A percentile compares a stretch with the other conserved stretches of the same genome.
Conservation (phyloP, 2,329 filamentous ascomycete species). For the Cladophialophora immunda region DNA sequence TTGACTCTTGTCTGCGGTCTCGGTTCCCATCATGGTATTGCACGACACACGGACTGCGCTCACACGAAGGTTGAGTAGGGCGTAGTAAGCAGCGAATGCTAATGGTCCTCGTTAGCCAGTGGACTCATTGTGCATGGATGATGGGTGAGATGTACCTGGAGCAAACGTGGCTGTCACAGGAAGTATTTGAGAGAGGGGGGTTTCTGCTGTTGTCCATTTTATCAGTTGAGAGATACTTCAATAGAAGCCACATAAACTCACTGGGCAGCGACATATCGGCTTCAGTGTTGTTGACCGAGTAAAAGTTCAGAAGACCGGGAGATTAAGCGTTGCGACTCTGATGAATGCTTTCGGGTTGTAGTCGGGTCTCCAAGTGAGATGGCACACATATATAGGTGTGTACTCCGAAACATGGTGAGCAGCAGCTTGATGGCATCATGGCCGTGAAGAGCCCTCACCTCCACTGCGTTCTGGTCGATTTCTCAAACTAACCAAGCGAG, state of each 20-base stretch:
- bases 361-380: too few species aligned
- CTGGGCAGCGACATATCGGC: conserved; percentile 16
- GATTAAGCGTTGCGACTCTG: background rate
- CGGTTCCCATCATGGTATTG: conserved; percentile 43
- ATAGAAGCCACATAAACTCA: conserved; percentile 5
- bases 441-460: too few species aligned
- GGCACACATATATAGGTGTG: too few species aligned
- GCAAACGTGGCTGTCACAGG: conserved; percentile 40
- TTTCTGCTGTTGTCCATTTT: conserved; percentile 31
- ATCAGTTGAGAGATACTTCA: conserved; percentile 11
- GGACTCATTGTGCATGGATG: conserved; percentile 26
- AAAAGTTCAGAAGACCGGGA: too few species aligned
- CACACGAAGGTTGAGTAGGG: conserved; percentile 53
- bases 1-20: conserved; percentile 23
- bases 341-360: background rate
- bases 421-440: too few species aligned
- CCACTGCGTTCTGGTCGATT: background rate
- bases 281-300: too few species aligned
- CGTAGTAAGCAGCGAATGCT: conserved; percentile 54
- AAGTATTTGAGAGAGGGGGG: conserved; percentile 43
- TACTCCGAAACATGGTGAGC: background rate
- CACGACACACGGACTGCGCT: conserved; percentile 46
- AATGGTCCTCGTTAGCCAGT: conserved; percentile 50
- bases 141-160: conserved; percentile 17
- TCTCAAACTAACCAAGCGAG: background rate